Conservation (phyloP, 306 rosid genomes). For the Vachellia pachyceras region DNA sequence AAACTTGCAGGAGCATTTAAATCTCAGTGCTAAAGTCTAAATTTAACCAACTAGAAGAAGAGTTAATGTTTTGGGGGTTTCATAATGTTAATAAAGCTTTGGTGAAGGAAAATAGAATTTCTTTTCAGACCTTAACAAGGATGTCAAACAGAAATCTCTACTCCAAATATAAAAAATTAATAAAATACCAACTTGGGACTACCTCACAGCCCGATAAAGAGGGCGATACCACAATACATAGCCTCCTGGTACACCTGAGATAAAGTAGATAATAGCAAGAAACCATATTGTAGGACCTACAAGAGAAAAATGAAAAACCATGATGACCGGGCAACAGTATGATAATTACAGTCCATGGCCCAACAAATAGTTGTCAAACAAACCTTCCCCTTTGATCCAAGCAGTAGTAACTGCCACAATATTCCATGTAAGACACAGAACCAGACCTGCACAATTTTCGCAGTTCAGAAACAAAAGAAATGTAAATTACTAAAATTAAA, state of each 20-base stretch:
- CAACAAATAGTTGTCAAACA: slow-evolving; percentile 33
- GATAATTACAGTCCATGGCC: slow-evolving; percentile 21
- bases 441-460: slow-evolving; percentile 66
- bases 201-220: slow-evolving; percentile 97
- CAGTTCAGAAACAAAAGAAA: slow-evolving; percentile 31
- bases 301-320: slow-evolving; percentile 44
- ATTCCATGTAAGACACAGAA: slow-evolving; percentile 79
- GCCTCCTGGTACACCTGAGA: slow-evolving; percentile 76
- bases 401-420: slow-evolving; percentile 75
- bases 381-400: slow-evolving; percentile 93
- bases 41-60: background rate
- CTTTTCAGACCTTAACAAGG: slow-evolving; percentile 25
- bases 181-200: slow-evolving; percentile 33
- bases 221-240: slow-evolving; percentile 97
- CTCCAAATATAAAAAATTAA: slow-evolving; percentile 31
- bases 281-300: slow-evolving; percentile 86
- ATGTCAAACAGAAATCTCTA: slow-evolving; percentile 33
- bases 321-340: slow-evolving; percentile 27
- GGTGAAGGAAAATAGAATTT: slow-evolving; percentile 13
- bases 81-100: slow-evolving; percentile 28
- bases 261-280: slow-evolving; percentile 78
- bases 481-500: background rate
- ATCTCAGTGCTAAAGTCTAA: background rate
- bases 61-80: slow-evolving; percentile 24
- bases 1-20: slow-evolving; percentile 23